Percentiles rank a stretch among this genome's conserved stretches.
Conservation (phyloP, 2,329 filamentous ascomycete genomes). For the Exophiala sideris region DNA sequence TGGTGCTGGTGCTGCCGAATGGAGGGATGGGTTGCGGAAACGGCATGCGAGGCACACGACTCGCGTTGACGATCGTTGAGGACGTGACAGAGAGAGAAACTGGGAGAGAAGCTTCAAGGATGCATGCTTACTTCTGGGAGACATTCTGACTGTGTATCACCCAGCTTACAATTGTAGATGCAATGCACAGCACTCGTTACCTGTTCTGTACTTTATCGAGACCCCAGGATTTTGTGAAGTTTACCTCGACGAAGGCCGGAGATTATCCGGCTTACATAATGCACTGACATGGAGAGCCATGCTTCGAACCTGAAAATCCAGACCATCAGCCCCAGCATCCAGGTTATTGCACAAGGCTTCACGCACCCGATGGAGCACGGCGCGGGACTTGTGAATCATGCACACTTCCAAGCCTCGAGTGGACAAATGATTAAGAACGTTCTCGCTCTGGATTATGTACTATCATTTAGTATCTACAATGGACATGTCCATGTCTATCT, state of each 20-base stretch:
- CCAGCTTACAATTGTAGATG: too few relatives aligned
- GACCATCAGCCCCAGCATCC: too few relatives aligned
- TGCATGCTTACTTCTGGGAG: constrained; percentile 6
- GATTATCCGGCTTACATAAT: too few relatives aligned
- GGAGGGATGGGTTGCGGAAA: constrained; percentile 4
- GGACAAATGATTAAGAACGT: background rate
- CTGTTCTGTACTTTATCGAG: too few relatives aligned
- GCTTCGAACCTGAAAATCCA: too few relatives aligned
- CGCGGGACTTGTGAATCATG: background rate
- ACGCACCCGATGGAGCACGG: too few relatives aligned
- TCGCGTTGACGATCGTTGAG: background rate
- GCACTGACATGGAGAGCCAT: too few relatives aligned
- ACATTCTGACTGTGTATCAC: background rate
- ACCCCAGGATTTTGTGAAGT: too few relatives aligned
- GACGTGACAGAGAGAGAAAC: background rate
- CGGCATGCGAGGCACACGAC: constrained; percentile 12
- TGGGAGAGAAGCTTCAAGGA: constrained; percentile 5
- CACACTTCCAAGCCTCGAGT: background rate
- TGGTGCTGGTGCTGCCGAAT: background rate
- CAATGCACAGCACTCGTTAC: too few relatives aligned
- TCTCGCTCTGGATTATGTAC: background rate
- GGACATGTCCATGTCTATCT: background rate
- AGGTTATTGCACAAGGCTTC: too few relatives aligned
- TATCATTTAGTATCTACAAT: background rate
- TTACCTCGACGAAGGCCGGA: too few relatives aligned